Conservation (phyloP, 768 basidiomycete genomes). For the Chiua virens region DNA sequence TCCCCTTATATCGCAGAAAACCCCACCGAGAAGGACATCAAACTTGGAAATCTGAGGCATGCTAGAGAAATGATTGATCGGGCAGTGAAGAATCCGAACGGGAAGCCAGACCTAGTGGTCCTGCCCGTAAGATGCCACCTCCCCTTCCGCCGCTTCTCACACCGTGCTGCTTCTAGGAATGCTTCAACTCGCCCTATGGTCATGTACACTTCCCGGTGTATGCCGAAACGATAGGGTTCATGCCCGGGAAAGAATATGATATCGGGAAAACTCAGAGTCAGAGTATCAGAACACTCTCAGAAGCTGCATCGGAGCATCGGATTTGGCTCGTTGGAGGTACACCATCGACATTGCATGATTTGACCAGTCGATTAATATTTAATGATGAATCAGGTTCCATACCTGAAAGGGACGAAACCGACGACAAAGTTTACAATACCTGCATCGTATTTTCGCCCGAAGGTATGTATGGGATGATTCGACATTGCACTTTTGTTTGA, state of each 20-base stretch:
- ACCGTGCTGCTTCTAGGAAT: slow-evolving; percentile 54
- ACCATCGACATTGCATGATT: not conserved
- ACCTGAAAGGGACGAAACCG: slow-evolving; percentile 70
- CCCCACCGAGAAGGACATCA: slow-evolving; percentile 40
- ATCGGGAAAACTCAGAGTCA: slow-evolving; percentile 58
- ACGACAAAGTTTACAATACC: slow-evolving; percentile 86
- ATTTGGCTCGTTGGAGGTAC: slow-evolving; percentile 94
- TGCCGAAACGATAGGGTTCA: slow-evolving; percentile 75
- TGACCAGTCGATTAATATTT: not conserved
- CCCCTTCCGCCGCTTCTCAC: not conserved
- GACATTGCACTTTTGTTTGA: not conserved
- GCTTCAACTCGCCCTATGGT: slow-evolving; percentile 87
- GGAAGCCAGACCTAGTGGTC: slow-evolving; percentile 78
- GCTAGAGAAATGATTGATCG: slow-evolving; percentile 78
- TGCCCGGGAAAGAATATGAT: slow-evolving; percentile 58
- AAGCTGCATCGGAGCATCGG: slow-evolving; percentile 70
- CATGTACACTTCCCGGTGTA: slow-evolving; percentile 78
- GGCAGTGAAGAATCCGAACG: slow-evolving; percentile 47
- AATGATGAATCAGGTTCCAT: slow-evolving; percentile 70
- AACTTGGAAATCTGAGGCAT: slow-evolving; percentile 77
- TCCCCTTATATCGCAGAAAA: slow-evolving; percentile 43
- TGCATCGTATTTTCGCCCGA: slow-evolving; percentile 86
- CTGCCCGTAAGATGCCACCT: slow-evolving; percentile 60
- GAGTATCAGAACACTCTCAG: slow-evolving; percentile 79
- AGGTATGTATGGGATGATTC: slow-evolving; percentile 48